phyloP scores from a whole-genome alignment of 164 flowering plant species.

The Cinnamomum chago region DNA sequence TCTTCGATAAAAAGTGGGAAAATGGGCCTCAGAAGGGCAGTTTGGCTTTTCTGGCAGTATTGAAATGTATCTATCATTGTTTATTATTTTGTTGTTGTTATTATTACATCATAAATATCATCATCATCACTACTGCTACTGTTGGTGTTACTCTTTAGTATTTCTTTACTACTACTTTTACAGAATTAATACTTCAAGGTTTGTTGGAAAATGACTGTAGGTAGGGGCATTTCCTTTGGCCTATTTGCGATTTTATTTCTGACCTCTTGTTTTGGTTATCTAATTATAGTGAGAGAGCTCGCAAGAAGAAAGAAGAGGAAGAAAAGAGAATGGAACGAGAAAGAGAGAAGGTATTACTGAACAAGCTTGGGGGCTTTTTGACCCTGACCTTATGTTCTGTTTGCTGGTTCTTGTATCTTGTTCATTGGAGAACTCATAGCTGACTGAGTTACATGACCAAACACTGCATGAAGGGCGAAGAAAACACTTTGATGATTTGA shows the following conservation, averaged over 20 bases:
- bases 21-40: background rate
- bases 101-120: too few relatives aligned
- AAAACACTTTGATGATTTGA: too few relatives aligned
- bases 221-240: background rate
- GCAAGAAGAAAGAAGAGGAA: slow-evolving; percentile 98
- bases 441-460: too few relatives aligned
- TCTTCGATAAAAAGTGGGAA: too few relatives aligned
- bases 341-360: slow-evolving; percentile 71
- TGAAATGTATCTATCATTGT: background rate
- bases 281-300: slow-evolving; percentile 77
- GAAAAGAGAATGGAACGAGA: slow-evolving; percentile 89
- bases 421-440: too few relatives aligned
- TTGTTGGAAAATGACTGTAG: background rate
- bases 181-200: background rate
- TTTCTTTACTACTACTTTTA: too few relatives aligned
- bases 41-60: background rate
- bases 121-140: too few relatives aligned
- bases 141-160: too few relatives aligned
- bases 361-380: too few relatives aligned
- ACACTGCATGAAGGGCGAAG: too few relatives aligned
- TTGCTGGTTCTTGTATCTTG: too few relatives aligned
- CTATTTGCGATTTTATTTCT: background rate
- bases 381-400: too few relatives aligned
- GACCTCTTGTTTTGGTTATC: background rate
- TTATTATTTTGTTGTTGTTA: background rate